Evolutionary conservation across 2,329 filamentous ascomycete genomes (phyloP).

Genomic region (Pseudocercospora crystallina): DNA sequence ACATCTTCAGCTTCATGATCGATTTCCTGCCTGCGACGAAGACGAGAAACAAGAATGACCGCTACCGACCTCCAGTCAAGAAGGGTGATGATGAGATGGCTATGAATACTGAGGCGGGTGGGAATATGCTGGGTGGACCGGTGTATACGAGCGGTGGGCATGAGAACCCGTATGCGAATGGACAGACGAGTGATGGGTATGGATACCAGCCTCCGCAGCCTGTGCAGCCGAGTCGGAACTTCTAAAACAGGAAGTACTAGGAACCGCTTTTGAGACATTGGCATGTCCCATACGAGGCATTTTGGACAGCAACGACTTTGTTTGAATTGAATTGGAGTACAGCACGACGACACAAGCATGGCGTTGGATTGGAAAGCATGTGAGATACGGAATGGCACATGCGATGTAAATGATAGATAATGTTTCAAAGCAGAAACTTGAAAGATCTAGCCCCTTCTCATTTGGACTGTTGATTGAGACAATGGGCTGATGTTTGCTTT

Average conservation of each 20-base stretch:
- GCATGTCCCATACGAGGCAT: too few relatives aligned
- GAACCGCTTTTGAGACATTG: too few relatives aligned
- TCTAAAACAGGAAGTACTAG: conserved; percentile 4
- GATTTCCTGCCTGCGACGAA: conserved; percentile 79
- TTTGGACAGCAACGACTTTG: too few relatives aligned
- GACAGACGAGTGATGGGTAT: not conserved
- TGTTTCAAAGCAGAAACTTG: too few relatives aligned
- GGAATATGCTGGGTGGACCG: conserved; percentile 33
- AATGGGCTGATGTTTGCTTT: too few relatives aligned
- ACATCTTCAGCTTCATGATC: conserved; percentile 75
- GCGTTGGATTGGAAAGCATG: too few relatives aligned
- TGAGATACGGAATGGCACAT: too few relatives aligned
- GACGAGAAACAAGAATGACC: conserved; percentile 51
- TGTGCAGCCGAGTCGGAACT: conserved; percentile 22
- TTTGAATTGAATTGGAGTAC: too few relatives aligned
- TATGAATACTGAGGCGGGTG: conserved; percentile 27
- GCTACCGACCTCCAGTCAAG: conserved; percentile 36
- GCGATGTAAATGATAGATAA: too few relatives aligned
- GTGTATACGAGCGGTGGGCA: conserved; percentile 31
- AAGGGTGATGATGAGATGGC: conserved; percentile 35
- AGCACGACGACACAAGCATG: too few relatives aligned
- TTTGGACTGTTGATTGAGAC: too few relatives aligned
- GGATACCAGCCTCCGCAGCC: conserved; percentile 26
- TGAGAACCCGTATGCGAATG: conserved; percentile 13
- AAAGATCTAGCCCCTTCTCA: too few relatives aligned